Evolutionary conservation across 1,284 basidiomycete genomes (phyloP), one percentile per base, ranked within the genome.

Genomic region (Cutaneotrichosporon sp.): DNA sequence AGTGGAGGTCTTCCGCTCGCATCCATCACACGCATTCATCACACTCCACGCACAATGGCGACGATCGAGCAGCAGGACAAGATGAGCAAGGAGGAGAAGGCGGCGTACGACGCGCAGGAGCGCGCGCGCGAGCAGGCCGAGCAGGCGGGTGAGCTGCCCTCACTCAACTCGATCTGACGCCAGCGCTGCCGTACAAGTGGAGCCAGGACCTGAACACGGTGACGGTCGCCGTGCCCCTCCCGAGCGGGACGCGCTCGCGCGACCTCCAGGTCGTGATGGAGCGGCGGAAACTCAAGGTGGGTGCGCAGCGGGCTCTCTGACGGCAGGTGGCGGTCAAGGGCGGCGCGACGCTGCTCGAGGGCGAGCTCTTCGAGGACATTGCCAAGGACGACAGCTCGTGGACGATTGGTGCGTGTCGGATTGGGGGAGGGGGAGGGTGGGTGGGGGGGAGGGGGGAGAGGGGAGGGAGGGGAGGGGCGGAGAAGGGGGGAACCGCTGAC

Each of bases 381-480:
- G 94, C 94, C 73, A 83, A 94, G 54, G 97, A 98, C 65, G 97
- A 99, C 58, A 97, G 93, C 66, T 97, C 94, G 22, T 99, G 97
- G 97, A 94, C 91, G 5, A 77, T 99, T 46, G 89, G 95, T 95
- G 68, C 62, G 87, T 82, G 1, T n/a, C n/a, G n/a, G n/a, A n/a
- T 24, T 29, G 4, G 29, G 4, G 29, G 34, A 31, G 2, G 6
- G 5, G 10, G 9, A 6, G 22, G 25, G 24, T 3, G 13, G 22
- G n/a, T n/a, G n/a, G n/a, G n/a, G n/a, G n/a, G n/a, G n/a, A n/a
- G n/a, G n/a, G 29, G 29, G 9, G 29, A 29, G 29, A 29, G 29
- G 29, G 29, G n/a, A n/a, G n/a, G n/a, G n/a, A n/a, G n/a, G n/a
- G n/a, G n/a, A n/a, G n/a, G n/a, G n/a, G n/a, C n/a, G n/a, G n/a